Conservation (phyloP, 345 rosid species). For the Linum lewisii region DNA sequence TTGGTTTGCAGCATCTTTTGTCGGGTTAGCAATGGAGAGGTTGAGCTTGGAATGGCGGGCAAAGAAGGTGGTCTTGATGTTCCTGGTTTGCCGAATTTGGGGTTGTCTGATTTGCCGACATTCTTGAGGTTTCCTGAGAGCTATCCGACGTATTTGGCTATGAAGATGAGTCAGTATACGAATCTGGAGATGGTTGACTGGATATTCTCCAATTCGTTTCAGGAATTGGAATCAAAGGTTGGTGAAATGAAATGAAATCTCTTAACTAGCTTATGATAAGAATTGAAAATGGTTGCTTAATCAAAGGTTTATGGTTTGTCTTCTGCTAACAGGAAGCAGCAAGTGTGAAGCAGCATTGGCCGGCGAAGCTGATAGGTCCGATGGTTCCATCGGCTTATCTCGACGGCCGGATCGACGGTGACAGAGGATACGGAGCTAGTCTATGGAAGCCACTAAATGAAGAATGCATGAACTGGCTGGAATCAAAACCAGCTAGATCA, state of each 20-base stretch:
- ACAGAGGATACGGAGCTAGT: conserved; percentile 57
- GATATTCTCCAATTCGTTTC: conserved; percentile 47
- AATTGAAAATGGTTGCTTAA: no score
- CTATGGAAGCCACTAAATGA: conserved; percentile 46
- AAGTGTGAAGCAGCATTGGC: conserved; percentile 38
- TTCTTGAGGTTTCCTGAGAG: conserved; percentile 33
- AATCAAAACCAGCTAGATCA: conserved; percentile 32
- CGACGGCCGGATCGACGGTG: conserved; percentile 39
- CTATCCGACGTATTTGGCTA: conserved; percentile 40
- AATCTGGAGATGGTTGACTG: conserved; percentile 52
- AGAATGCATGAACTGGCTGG: conserved; percentile 62
- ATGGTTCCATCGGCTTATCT: conserved; percentile 58
- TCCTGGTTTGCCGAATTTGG: conserved; percentile 47
- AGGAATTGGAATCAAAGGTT: conserved; percentile 51
- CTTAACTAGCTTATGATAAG: no score
- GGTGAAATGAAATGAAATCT: neutral
- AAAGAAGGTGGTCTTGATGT: conserved; percentile 17
- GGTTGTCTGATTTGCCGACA: conserved; percentile 42
- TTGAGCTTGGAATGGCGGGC: conserved; percentile 33
- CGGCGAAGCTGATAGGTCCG: conserved; percentile 58
- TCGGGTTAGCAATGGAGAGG: conserved; percentile 28
- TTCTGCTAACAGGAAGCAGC: conserved; percentile 26
- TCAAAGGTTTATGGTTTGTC: no score
- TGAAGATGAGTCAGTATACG: conserved; percentile 47
- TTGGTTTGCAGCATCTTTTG: conserved; percentile 35